These are phyloP conservation scores for Oenanthe javanica DNA, from an alignment of 140 eudicot genomes.

Conservation along the genomic window DNA sequence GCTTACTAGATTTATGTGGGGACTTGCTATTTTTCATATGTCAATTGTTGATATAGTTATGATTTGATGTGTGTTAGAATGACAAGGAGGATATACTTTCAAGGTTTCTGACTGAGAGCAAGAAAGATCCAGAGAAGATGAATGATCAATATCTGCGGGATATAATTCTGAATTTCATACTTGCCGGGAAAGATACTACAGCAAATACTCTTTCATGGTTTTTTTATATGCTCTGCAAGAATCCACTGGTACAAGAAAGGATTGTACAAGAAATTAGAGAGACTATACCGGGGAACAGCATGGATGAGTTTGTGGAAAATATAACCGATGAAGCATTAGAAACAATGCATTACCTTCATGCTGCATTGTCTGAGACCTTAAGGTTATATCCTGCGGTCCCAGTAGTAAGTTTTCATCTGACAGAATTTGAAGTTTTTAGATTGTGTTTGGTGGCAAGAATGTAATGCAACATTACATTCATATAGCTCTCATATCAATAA, in stretches of 20 bases:
- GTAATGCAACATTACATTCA: neutral
- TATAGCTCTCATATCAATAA: too few relatives aligned
- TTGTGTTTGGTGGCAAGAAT: neutral
- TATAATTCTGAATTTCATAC: slow-evolving; percentile 56
- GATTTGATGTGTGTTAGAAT: slow-evolving; percentile 14
- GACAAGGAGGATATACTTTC: slow-evolving; percentile 54
- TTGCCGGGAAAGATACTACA: slow-evolving; percentile 59
- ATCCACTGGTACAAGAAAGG: slow-evolving; percentile 48
- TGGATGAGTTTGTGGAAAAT: slow-evolving; percentile 37
- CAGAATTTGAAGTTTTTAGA: neutral
- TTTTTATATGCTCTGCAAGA: slow-evolving; percentile 36
- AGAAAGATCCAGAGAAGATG: slow-evolving; percentile 50
- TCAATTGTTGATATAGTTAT: neutral
- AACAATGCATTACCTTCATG: slow-evolving; percentile 70
- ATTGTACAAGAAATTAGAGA: slow-evolving; percentile 46
- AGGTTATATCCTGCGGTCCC: slow-evolving; percentile 61
- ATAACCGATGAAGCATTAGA: slow-evolving; percentile 57
- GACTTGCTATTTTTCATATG: neutral
- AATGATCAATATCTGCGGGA: slow-evolving; percentile 71
- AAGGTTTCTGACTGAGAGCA: slow-evolving; percentile 63
- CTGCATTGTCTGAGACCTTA: slow-evolving; percentile 43
- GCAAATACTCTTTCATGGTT: slow-evolving; percentile 38
- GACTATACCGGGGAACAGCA: slow-evolving; percentile 14
- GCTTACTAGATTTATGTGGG: neutral
- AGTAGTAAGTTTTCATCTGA: slow-evolving; percentile 18